These are phyloP conservation scores for Aspergillus puulaauensis DNA, from an alignment of 2,329 filamentous ascomycete genomes.

Conservation along the genomic window DNA sequence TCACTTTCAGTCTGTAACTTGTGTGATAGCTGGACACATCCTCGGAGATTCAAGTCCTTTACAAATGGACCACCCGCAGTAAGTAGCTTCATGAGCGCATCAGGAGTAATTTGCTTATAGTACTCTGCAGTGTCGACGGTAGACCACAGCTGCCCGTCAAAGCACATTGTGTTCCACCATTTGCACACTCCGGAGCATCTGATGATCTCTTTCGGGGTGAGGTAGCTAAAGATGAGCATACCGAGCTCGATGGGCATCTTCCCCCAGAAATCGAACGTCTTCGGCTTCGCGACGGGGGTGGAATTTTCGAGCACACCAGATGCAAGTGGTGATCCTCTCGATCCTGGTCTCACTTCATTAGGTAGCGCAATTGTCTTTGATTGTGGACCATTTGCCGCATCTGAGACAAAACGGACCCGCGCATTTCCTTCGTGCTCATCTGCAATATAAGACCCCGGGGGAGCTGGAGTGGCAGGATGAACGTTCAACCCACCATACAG, in stretches of 20 bases:
- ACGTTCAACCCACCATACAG: constrained; percentile 58
- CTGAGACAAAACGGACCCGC: constrained; percentile 56
- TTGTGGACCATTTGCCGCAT: constrained; percentile 36
- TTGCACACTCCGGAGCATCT: constrained; percentile 74
- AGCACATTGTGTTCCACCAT: constrained; percentile 78
- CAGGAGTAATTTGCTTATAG: constrained; percentile 81
- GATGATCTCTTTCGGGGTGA: constrained; percentile 79
- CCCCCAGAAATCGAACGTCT: constrained; percentile 70
- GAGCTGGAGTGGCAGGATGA: constrained; percentile 53
- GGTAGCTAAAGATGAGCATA: constrained; percentile 71
- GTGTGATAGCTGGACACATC: constrained; percentile 85
- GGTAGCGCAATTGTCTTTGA: constrained; percentile 63
- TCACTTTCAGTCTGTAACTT: constrained; percentile 71
- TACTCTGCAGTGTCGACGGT: constrained; percentile 81
- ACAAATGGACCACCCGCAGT: constrained; percentile 84
- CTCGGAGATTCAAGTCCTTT: constrained; percentile 83
- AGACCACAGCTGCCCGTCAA: constrained; percentile 92
- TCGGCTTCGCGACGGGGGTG: constrained; percentile 29
- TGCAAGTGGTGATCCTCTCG: constrained; percentile 37
- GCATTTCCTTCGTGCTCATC: constrained; percentile 54
- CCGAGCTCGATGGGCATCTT: constrained; percentile 80
- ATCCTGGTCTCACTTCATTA: constrained; percentile 56
- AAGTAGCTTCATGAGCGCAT: constrained; percentile 82
- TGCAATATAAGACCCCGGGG: constrained; percentile 42
- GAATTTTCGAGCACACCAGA: constrained; percentile 17